Base-by-base conservation (phyloP, 2,329 filamentous ascomycete species). In the Aspergillus sp. region DNA sequence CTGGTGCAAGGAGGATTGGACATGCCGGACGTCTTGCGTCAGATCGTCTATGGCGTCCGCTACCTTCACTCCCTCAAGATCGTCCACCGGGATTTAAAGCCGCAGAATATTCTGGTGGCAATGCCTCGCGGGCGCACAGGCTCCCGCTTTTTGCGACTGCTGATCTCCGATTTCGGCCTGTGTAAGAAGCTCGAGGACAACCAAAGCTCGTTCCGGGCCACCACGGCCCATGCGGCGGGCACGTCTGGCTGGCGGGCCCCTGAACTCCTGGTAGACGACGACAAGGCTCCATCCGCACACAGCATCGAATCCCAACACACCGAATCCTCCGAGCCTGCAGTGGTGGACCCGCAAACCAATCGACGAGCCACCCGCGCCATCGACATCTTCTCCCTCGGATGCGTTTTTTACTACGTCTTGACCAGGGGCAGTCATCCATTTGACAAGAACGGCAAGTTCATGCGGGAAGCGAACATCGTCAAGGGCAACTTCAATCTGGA, bases 341-440 rank as follows among this genome's bases (percentile, higher is more conserved):
- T 86, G 18, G 79, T 86, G 20, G 73, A 84, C 81, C 78, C 82
- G 70, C 66, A 82, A 53, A 82, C 80, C 4, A 87, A 86, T 66
- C 88, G 92, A 60, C 90, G 95, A 54, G 94, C 96, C 6, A 99
- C 96, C 50, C 89, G 95, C 50, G 91, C 95, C 9, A 97, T 98
- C 62, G 95, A 99, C 72, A 96, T 99, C 26, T 99, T 99, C 79
- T 96, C 93, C 0, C 84, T 99, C 39, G 95, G 95, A 1, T 89
- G 96, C 55, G 92, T 99, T n/a, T 99, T 97, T 81, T 98, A 93
- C 79, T 99, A 97, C 74, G 93, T 98, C n/a, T 83, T 99, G 60
- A 97, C 94, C 1, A 90, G 92, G 63, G 95, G 95, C 16, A 86
- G 85, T 1, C 95, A 99, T 74, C 95, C 95, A 0, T 99, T 96